Evolutionary conservation across 495 filamentous ascomycete species (phyloP).

Genomic region (Podospora didyma): DNA sequence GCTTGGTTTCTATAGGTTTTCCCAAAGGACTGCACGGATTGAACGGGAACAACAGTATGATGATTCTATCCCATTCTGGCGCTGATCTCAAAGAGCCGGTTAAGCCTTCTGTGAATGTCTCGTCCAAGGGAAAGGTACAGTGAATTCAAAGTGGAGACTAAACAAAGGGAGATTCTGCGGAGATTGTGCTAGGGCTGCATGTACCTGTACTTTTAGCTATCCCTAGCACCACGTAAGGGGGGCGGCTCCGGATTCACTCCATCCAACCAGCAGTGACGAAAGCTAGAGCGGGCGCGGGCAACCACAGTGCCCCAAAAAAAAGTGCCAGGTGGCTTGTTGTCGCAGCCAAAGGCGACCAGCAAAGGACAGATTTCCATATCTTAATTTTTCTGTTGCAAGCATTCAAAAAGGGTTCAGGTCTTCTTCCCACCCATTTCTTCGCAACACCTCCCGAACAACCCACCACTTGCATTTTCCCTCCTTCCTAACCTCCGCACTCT

Average conservation of each 20-base stretch:
- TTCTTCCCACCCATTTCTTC: not conserved
- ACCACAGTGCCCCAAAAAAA: not conserved
- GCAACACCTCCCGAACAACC: not conserved
- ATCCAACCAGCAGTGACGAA: not conserved
- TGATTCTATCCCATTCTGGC: not conserved
- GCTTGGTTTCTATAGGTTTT: no score
- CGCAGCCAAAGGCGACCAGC: not conserved
- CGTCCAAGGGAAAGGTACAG: not conserved
- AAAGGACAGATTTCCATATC: slow-evolving; percentile 31
- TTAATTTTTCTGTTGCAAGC: slow-evolving; percentile 6
- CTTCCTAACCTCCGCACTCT: slow-evolving; percentile 1
- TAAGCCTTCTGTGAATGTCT: no score
- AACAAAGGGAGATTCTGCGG: not conserved
- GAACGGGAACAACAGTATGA: no score
- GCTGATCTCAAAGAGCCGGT: not conserved
- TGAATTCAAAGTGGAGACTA: not conserved
- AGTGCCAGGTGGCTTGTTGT: not conserved
- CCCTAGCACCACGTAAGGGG: slow-evolving; percentile 1
- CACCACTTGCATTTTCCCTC: not conserved
- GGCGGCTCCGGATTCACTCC: not conserved
- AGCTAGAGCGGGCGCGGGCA: not conserved
- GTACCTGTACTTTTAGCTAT: slow-evolving; percentile 11
- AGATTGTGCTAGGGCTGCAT: not conserved
- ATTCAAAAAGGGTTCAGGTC: not conserved
- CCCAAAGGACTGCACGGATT: no score